Evolutionary conservation across 2,329 filamentous ascomycete genomes (phyloP).

Genomic region (Penicillium sp.): DNA sequence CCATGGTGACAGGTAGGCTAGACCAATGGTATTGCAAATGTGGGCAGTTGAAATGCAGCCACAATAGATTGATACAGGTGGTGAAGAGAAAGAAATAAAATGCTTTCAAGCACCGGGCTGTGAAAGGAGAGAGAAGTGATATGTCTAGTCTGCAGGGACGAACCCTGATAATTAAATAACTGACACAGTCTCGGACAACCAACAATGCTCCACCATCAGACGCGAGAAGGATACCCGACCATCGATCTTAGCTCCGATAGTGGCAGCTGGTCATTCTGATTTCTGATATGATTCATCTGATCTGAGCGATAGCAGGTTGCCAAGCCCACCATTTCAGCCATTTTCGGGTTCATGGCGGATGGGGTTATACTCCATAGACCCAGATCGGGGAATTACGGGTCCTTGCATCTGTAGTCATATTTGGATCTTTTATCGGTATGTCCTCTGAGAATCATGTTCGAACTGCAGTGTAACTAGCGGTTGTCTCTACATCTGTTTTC

Average conservation of each 20-base stretch:
- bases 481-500: neutral
- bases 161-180: conserved; percentile 24
- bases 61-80: neutral
- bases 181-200: conserved; percentile 4
- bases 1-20: conserved; percentile 27
- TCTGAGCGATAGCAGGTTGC: conserved; percentile 16
- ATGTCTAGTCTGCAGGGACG: conserved; percentile 25
- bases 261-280: conserved; percentile 23
- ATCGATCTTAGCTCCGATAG: conserved; percentile 26
- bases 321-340: conserved; percentile 17
- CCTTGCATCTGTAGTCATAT: neutral
- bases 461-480: neutral
- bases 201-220: conserved; percentile 22
- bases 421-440: neutral
- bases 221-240: conserved; percentile 15
- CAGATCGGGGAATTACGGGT: conserved; percentile 22
- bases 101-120: neutral
- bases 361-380: conserved; percentile 8
- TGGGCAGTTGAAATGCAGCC: neutral
- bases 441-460: neutral
- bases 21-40: neutral
- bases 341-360: conserved; percentile 6
- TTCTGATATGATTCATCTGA: conserved; percentile 23
- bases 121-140: conserved; percentile 15
- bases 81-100: neutral